These are phyloP conservation scores for Sclerotinia trifoliorum DNA, from an alignment of 2,329 filamentous ascomycete genomes.

Conservation along the genomic window DNA sequence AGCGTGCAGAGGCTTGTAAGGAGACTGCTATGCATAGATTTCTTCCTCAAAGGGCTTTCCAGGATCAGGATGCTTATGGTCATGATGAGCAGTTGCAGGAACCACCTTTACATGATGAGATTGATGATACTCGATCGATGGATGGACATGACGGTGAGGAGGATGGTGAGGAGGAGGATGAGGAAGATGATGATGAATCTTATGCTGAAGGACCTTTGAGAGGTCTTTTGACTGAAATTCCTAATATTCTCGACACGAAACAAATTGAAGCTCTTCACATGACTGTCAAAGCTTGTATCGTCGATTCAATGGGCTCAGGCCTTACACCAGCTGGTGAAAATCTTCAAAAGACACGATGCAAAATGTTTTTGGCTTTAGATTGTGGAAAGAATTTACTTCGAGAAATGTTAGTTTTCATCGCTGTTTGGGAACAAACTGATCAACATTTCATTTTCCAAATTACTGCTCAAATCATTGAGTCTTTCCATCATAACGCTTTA, in stretches of 20 bases:
- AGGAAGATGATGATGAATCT: constrained; percentile 73
- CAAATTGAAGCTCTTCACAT: constrained; percentile 96
- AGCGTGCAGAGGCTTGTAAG: constrained; percentile 57
- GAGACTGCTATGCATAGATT: constrained; percentile 56
- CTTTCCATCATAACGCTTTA: constrained; percentile 82
- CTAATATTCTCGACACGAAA: constrained; percentile 87
- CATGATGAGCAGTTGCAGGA: constrained; percentile 52
- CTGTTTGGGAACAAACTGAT: constrained; percentile 93
- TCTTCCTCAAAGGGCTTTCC: constrained; percentile 33
- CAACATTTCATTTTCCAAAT: constrained; percentile 95
- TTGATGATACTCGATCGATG: constrained; percentile 47
- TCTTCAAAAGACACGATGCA: constrained; percentile 85
- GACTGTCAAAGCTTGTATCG: constrained; percentile 94
- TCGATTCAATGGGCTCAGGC: constrained; percentile 74
- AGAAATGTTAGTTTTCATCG: constrained; percentile 92
- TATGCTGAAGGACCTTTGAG: constrained; percentile 75
- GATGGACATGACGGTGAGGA: constrained; percentile 48
- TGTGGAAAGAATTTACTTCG: constrained; percentile 86
- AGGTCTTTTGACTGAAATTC: constrained; percentile 87
- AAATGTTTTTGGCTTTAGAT: constrained; percentile 84
- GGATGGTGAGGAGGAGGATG: constrained; percentile 63
- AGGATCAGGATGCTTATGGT: constrained; percentile 45
- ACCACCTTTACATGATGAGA: constrained; percentile 46
- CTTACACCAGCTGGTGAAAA: constrained; percentile 69
- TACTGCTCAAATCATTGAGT: constrained; percentile 92